Evolutionary conservation across 345 rosid species (phyloP).

Genomic region (Erodium maritimum): DNA sequence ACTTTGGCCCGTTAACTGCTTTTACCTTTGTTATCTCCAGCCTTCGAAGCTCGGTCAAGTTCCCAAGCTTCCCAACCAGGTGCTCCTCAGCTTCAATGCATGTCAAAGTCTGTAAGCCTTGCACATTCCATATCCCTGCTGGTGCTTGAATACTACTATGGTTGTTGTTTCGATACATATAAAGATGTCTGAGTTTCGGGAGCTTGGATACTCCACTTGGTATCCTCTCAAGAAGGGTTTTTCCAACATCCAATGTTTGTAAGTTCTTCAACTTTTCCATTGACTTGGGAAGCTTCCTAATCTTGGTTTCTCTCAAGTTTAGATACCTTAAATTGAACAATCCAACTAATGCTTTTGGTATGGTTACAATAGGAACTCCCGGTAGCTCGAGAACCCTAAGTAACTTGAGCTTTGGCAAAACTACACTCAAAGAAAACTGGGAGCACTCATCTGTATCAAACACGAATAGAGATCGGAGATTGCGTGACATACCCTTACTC

Average conservation of each 20-base stretch:
- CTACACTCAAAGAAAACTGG: conserved; percentile 10
- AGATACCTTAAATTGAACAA: conserved; percentile 11
- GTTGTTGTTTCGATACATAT: conserved; percentile 3
- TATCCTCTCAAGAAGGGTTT: too few relatives aligned
- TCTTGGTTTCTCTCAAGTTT: too few relatives aligned
- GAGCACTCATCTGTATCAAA: conserved; percentile 15
- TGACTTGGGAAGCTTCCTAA: too few relatives aligned
- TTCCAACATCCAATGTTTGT: too few relatives aligned
- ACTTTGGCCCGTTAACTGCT: conserved; percentile 11
- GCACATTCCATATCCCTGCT: conserved; percentile 12
- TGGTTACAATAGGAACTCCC: conserved; percentile 12
- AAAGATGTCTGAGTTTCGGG: conserved; percentile 11
- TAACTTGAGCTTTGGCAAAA: conserved; percentile 17
- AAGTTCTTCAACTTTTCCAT: too few relatives aligned
- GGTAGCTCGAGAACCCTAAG: conserved; percentile 15
- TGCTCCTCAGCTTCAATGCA: conserved; percentile 15
- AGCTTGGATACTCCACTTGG: conserved; percentile 20
- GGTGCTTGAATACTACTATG: conserved; percentile 12
- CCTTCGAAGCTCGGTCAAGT: conserved; percentile 16
- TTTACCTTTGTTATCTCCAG: conserved; percentile 18
- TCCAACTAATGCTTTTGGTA: conserved; percentile 13
- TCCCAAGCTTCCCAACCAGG: conserved; percentile 11
- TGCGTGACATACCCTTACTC: conserved; percentile 5
- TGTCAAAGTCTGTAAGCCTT: conserved; percentile 15
- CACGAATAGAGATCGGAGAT: conserved; percentile 22